These are phyloP conservation scores for Protomyces macrosporus DNA, from an alignment of 1,139 yeast species.

Conservation along the genomic window DNA sequence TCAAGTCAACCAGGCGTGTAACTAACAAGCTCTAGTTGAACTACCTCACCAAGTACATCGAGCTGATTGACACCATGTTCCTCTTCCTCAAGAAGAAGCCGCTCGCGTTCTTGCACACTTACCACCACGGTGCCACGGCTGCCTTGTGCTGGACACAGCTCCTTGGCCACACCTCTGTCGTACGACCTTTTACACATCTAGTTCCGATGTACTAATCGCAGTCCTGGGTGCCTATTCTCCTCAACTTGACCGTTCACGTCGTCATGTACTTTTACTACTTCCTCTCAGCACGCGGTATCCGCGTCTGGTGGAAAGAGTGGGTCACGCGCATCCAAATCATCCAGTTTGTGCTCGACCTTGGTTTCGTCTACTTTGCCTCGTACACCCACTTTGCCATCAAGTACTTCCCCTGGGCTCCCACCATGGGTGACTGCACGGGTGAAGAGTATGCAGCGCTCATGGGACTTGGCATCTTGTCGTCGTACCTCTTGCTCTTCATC, in stretches of 20 bases:
- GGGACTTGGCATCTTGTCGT: constrained; percentile 83
- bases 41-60: constrained; percentile 49
- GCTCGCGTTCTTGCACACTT: constrained; percentile 63
- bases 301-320: constrained; percentile 99
- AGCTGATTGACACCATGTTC: constrained; percentile 86
- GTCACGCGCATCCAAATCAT: constrained; percentile 93
- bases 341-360: constrained; percentile 85
- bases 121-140: constrained; percentile 98
- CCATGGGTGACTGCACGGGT: constrained; percentile 84
- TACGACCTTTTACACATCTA: constrained; percentile 1
- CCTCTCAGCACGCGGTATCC: constrained; percentile 84
- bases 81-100: constrained; percentile 88
- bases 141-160: constrained; percentile 90
- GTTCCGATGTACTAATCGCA: background rate
- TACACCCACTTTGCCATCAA: constrained; percentile 45
- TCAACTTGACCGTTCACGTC: constrained; percentile 89
- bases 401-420: constrained; percentile 57
- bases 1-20: too few relatives aligned
- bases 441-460: constrained; percentile 86
- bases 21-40: constrained; percentile 4
- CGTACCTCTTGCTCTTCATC: constrained; percentile 84
- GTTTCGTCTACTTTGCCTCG: constrained; percentile 86
- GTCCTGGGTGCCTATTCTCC: constrained; percentile 89
- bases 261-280: constrained; percentile 98
- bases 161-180: constrained; percentile 74